A percentile compares a stretch with the other conserved stretches of the same genome.
Conservation (phyloP, 495 filamentous ascomycete species). For the Penicillium diatomitis region DNA sequence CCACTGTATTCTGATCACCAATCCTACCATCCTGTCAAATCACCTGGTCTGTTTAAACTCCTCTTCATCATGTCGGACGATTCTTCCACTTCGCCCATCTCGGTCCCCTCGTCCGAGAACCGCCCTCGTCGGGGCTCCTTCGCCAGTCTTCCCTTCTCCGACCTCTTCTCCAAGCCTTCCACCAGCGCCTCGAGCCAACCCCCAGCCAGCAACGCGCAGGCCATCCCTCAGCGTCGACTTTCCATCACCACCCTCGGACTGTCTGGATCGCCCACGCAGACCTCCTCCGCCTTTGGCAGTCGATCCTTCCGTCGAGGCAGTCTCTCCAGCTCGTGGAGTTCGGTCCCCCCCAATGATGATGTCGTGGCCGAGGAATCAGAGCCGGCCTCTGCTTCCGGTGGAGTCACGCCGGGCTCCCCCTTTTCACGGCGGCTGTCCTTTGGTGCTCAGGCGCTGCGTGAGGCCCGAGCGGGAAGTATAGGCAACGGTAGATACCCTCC, state of each 20-base stretch:
- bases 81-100: slow-evolving; percentile 40
- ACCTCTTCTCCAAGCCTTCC: slow-evolving; percentile 35
- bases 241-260: slow-evolving; percentile 82
- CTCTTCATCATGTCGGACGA: slow-evolving; percentile 38
- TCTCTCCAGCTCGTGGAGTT: slow-evolving; percentile 59
- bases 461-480: slow-evolving; percentile 46
- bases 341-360: slow-evolving; percentile 75
- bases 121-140: slow-evolving; percentile 41
- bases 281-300: slow-evolving; percentile 44
- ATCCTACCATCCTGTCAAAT: neutral
- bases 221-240: slow-evolving; percentile 70
- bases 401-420: slow-evolving; percentile 53
- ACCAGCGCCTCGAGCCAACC: slow-evolving; percentile 8
- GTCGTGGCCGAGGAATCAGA: slow-evolving; percentile 76
- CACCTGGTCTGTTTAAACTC: neutral
- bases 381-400: slow-evolving; percentile 27
- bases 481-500: slow-evolving; percentile 38
- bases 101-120: slow-evolving; percentile 29
- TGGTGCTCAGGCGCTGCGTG: slow-evolving; percentile 75
- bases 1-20: neutral
- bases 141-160: slow-evolving; percentile 36
- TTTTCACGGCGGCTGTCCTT: slow-evolving; percentile 86
- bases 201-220: slow-evolving; percentile 46
- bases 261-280: slow-evolving; percentile 63
- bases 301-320: slow-evolving; percentile 58